phyloP scores from a whole-genome alignment of 2,329 filamentous ascomycete species.

The Penicillium corylophilum region DNA sequence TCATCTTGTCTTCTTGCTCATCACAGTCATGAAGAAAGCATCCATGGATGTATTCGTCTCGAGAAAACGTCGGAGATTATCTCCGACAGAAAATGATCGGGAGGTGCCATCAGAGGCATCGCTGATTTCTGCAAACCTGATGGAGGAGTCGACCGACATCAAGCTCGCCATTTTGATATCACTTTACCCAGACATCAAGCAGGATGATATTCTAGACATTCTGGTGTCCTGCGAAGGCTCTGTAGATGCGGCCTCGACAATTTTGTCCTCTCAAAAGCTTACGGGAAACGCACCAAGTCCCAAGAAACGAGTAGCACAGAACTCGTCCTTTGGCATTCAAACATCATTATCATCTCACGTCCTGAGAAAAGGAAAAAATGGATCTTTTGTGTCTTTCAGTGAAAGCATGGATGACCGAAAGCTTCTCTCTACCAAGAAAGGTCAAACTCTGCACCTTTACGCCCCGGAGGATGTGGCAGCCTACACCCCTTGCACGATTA shows the following conservation, averaged over 20 bases:
- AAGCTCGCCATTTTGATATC: slow-evolving; percentile 84
- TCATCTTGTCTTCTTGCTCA: neutral
- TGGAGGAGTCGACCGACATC: slow-evolving; percentile 80
- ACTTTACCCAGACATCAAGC: slow-evolving; percentile 63
- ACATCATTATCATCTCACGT: slow-evolving; percentile 61
- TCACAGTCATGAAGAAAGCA: neutral
- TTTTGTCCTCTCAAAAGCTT: slow-evolving; percentile 44
- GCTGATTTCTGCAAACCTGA: slow-evolving; percentile 24
- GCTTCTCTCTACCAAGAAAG: slow-evolving; percentile 65
- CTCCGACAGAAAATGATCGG: neutral
- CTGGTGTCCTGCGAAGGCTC: slow-evolving; percentile 76
- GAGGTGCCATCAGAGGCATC: neutral
- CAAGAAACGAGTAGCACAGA: slow-evolving; percentile 39
- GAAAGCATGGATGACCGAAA: slow-evolving; percentile 1
- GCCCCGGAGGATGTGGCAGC: slow-evolving; percentile 75
- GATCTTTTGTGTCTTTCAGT: slow-evolving; percentile 19
- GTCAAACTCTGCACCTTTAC: slow-evolving; percentile 80
- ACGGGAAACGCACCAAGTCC: slow-evolving; percentile 3
- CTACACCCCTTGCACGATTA: slow-evolving; percentile 85
- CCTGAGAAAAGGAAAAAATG: slow-evolving; percentile 40
- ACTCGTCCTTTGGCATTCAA: slow-evolving; percentile 55
- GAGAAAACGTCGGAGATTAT: slow-evolving; percentile 34
- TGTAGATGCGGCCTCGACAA: slow-evolving; percentile 63
- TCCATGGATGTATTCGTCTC: slow-evolving; percentile 45
- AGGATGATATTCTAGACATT: slow-evolving; percentile 72